These are phyloP conservation scores for Backusella tuberculispora DNA, from an alignment of 192 early-diverging fungal genomes.

Conservation along the genomic window DNA sequence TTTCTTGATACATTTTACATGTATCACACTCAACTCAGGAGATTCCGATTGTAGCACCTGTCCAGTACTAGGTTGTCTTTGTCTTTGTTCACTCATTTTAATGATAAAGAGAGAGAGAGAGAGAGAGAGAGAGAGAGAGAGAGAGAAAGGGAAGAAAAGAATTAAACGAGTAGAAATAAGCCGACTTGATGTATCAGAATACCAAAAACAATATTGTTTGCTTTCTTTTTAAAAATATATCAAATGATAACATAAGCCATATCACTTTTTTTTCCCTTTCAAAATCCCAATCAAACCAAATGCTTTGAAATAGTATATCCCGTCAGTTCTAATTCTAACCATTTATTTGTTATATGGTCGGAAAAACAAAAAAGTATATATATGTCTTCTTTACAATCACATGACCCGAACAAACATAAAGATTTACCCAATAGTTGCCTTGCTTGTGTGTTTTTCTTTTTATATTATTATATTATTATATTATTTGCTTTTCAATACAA, in stretches of 20 bases:
- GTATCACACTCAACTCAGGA: conserved; percentile 28
- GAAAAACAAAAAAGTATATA: background rate
- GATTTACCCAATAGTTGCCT: background rate
- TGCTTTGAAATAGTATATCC: background rate
- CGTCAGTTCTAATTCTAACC: background rate
- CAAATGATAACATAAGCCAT: too few relatives aligned
- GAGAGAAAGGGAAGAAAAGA: background rate
- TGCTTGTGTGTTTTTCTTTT: too few relatives aligned
- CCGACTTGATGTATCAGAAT: background rate
- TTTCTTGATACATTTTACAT: conserved; percentile 3
- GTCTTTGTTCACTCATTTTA: background rate
- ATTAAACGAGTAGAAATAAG: background rate
- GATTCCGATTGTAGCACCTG: conserved; percentile 29
- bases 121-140: background rate
- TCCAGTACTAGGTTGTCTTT: background rate
- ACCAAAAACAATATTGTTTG: too few relatives aligned
- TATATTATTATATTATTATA: too few relatives aligned
- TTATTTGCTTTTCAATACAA: background rate
- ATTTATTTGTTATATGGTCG: background rate
- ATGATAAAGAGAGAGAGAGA: background rate
- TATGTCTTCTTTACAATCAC: background rate
- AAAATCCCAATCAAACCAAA: background rate
- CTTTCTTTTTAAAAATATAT: too few relatives aligned
- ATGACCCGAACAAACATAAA: background rate
- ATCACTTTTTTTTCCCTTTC: background rate